These are phyloP conservation scores for Clitopilus hobsonii DNA, from an alignment of 768 basidiomycete species.

Conservation along the genomic window DNA sequence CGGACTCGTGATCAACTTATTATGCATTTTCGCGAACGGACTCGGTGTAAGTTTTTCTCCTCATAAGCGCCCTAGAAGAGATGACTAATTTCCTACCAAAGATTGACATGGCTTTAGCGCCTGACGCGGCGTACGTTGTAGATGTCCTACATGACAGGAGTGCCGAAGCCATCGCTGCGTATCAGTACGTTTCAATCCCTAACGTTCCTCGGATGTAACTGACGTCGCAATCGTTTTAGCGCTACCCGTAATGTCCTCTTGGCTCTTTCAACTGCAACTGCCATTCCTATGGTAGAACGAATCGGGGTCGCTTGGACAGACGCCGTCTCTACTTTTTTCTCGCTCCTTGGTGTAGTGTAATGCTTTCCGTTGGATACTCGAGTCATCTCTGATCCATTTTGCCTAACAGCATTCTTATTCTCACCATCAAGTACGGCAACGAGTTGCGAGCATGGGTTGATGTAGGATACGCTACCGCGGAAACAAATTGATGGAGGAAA, in stretches of 20 bases:
- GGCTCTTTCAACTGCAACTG: constrained; percentile 25
- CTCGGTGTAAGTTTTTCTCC: constrained; percentile 33
- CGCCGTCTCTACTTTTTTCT: constrained; percentile 29
- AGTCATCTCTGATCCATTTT: no score
- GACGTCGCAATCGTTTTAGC: constrained; percentile 4
- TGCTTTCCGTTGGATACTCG: no score
- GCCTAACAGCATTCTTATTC: constrained; percentile 44
- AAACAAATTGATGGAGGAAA: no score
- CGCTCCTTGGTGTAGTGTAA: constrained; percentile 38
- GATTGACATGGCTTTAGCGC: constrained; percentile 49
- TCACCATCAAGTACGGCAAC: constrained; percentile 54
- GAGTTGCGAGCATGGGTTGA: constrained; percentile 54
- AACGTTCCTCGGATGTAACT: no score
- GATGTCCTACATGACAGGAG: constrained; percentile 59
- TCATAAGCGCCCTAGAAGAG: no score
- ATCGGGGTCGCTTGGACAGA: constrained; percentile 43
- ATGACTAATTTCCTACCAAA: no score
- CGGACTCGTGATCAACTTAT: constrained; percentile 46
- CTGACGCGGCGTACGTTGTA: constrained; percentile 51
- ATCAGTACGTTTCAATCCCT: background rate
- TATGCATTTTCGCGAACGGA: constrained; percentile 63
- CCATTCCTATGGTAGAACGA: constrained; percentile 38
- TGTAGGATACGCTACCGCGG: constrained; percentile 46
- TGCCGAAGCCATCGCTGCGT: constrained; percentile 50
- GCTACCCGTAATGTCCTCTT: constrained; percentile 28